These are phyloP conservation scores for Teratosphaeria gauchensis DNA, from an alignment of 2,329 filamentous ascomycete species.

Conservation along the genomic window DNA sequence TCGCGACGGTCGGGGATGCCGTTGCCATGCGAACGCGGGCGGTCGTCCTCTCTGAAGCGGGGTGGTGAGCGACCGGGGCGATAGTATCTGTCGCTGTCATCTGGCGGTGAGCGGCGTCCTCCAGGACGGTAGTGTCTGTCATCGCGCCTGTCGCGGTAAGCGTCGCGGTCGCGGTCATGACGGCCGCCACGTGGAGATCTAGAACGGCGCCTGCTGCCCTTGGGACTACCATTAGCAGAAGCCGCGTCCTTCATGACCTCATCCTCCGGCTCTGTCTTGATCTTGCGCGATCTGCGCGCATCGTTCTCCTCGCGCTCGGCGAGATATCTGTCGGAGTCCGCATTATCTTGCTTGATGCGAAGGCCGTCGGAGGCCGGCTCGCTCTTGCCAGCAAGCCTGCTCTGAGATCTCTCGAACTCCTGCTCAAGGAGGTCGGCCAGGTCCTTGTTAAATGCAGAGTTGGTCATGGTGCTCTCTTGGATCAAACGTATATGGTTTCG, in stretches of 20 bases:
- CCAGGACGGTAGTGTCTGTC: conserved; percentile 29
- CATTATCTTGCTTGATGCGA: not conserved
- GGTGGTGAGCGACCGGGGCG: conserved; percentile 38
- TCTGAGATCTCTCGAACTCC: conserved; percentile 17
- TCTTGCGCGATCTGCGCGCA: conserved; percentile 25
- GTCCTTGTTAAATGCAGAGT: conserved; percentile 4
- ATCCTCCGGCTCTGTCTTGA: conserved; percentile 7
- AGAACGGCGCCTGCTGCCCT: conserved; percentile 19
- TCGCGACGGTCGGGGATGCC: not conserved
- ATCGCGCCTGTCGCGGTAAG: conserved; percentile 8
- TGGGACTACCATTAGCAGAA: conserved; percentile 27
- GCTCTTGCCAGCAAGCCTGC: conserved; percentile 7
- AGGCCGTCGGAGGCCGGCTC: conserved; percentile 1
- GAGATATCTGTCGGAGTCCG: conserved; percentile 18
- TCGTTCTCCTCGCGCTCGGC: conserved; percentile 26
- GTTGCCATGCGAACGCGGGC: conserved; percentile 46
- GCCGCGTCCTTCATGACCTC: conserved; percentile 25
- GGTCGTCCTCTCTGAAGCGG: conserved; percentile 47
- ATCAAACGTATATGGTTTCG: conserved; percentile 1
- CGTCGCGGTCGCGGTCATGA: conserved; percentile 17
- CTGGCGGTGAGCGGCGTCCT: conserved; percentile 21
- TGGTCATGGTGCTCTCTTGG: conserved; percentile 4
- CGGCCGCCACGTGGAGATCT: conserved; percentile 13
- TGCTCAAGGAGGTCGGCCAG: conserved; percentile 22
- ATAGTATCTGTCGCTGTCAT: conserved; percentile 30